Base-by-base conservation (phyloP, 805 yeast species). In the Kregervanrija pseudodelftensis region DNA sequence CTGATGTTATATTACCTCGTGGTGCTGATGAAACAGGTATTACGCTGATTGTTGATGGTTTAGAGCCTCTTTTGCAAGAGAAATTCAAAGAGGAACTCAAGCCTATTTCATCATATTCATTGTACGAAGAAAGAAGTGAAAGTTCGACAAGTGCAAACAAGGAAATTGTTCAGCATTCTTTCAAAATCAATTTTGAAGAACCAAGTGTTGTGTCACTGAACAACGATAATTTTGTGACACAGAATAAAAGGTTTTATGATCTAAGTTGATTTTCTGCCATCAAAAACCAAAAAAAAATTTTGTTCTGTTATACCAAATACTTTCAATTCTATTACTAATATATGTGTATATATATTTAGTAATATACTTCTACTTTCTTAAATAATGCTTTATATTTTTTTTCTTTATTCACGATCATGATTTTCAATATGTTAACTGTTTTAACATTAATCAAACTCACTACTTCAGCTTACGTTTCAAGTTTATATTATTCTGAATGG, bases 1-100 rank as follows among this genome's bases (percentile, higher is more conserved):
- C 95, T 1, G 95, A 85, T 60, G 79, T 85, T 7, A 74, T 86
- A 28, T 67, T 85, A 55, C 89, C 91, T 2, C 67, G 80, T 33
- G 91, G 89, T 2, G 76, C 82, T 7, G 87, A 82, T 46, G 49
- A 64, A 2, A 66, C 72, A 32, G 86, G 85, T 9, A 69, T 82
- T 4, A 57, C 66, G 10, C 64, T 86, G 47, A 73, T 85, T 11
- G 74, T 82, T 15, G 87, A 81, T 53, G 91, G 89, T 0, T 58
- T 85, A 3, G 61, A 71, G 31, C 74, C 77, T 8, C 39, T 64
- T 10, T 40, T 68, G 5, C 37, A 48, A 5, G 30, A 53, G 22
- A 48, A 49, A 8, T n/a, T 39, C 10, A 50, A 48, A 14, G 32
- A 11, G 30, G 22, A 13, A 28, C 43, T 42, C 33, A 37, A 42